phyloP scores from a whole-genome alignment of 2,329 filamentous ascomycete species.

The Pleoardoris graminearum region DNA sequence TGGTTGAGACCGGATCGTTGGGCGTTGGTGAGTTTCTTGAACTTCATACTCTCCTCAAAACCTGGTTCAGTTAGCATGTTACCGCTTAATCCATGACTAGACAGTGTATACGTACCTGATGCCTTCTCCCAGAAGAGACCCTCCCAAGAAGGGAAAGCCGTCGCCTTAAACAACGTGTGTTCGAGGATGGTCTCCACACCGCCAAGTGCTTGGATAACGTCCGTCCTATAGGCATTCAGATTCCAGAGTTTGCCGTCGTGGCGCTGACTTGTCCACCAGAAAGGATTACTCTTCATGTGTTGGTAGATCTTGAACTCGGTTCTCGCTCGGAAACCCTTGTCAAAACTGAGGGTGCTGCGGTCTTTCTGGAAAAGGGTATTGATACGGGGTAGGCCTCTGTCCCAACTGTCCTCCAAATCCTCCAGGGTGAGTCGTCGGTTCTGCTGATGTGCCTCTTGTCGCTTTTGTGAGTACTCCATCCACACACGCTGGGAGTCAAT shows the following conservation, averaged over 20 bases:
- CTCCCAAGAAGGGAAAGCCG: slow-evolving; percentile 96
- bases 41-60: slow-evolving; percentile 74
- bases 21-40: slow-evolving; percentile 98
- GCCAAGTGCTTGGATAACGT: slow-evolving; percentile 93
- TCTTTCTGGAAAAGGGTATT: slow-evolving; percentile 99
- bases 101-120: too few relatives aligned
- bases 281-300: slow-evolving; percentile 98
- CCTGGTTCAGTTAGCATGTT: slow-evolving; percentile 7
- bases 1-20: slow-evolving; percentile 96
- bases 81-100: too few relatives aligned
- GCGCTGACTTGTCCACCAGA: slow-evolving; percentile 98
- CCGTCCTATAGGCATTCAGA: slow-evolving; percentile 90
- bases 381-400: slow-evolving; percentile 94
- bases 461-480: slow-evolving; percentile 99
- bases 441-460: slow-evolving; percentile 94
- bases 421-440: slow-evolving; percentile 93
- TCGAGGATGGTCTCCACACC: slow-evolving; percentile 98
- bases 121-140: slow-evolving; percentile 80
- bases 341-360: slow-evolving; percentile 92
- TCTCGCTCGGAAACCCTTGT: slow-evolving; percentile 94
- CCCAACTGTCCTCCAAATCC: slow-evolving; percentile 97
- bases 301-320: slow-evolving; percentile 99
- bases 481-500: slow-evolving; percentile 98
- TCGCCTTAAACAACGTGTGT: slow-evolving; percentile 95
- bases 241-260: slow-evolving; percentile 99